Base-by-base conservation (phyloP, 805 yeast species). In the Citeromyces matritensis region DNA sequence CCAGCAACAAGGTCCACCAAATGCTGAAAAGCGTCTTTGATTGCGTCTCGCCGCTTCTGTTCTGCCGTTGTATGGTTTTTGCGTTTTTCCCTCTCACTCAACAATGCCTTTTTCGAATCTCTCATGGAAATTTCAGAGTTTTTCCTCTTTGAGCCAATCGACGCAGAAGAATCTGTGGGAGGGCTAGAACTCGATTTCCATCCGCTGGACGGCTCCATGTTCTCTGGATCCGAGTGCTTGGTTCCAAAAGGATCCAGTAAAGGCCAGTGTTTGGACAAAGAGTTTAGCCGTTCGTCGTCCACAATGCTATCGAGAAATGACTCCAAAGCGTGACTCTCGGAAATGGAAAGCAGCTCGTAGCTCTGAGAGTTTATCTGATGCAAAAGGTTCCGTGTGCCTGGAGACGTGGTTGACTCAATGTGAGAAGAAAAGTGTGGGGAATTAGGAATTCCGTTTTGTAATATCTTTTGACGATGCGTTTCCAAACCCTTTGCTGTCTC, bases 11-110 rank as follows among this genome's bases (percentile, higher is more conserved):
- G 39, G 3, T 34, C 39, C 15, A 53, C 47, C 13, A 59, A 40
- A 10, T 42, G 28, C 26, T 57, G 59, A 37, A 53, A 59, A 3
- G 64, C 54, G 9, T 42, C 45, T 34, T 52, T 56, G 15, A 60
- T 58, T 33, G 47, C 40, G 25, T 44, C 41, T 28, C 65, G 42
- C 21, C 65, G 41, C 34, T 46, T 48, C 37, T 58, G 60, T 39
- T 59, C 65, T 15, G 57, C 49, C 14, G 48, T 42, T 7, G 58
- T 51, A 39, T 59, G 65, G 32, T 53, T 48, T 23, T 39, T 31
- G 29, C 58, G 42, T 34, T 50, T 55, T 36, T 59, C 59, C 28
- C 52, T 47, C 28, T 44, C 48, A 5, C 49, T 35, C 15, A 57
- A 44, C 11, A 45, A 15, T 4, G 29, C 13, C 31, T 24, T 28